These are phyloP conservation scores for Saksenaea vasiformis DNA, from an alignment of 371 early-diverging fungal species.

Conservation along the genomic window DNA sequence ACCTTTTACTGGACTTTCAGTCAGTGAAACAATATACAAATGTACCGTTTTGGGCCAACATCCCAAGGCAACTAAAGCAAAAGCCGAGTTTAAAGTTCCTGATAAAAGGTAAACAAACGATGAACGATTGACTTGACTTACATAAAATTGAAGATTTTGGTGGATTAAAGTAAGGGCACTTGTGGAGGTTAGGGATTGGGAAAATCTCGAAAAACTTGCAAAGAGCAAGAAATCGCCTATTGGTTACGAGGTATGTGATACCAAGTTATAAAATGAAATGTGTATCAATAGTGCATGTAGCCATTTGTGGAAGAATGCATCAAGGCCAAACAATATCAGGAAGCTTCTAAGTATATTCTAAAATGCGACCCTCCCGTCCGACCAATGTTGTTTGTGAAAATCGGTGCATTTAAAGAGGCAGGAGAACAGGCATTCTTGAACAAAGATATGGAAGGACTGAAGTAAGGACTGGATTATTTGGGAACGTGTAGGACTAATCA, in stretches of 20 bases:
- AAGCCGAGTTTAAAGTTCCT: conserved; percentile 85
- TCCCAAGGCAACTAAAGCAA: conserved; percentile 74
- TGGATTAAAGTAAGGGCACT: conserved; percentile 86
- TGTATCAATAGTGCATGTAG: conserved; percentile 13
- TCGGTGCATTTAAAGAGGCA: conserved; percentile 79
- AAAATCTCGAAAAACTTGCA: conserved; percentile 80
- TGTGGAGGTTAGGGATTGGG: conserved; percentile 86
- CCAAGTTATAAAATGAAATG: not conserved
- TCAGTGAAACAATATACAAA: conserved; percentile 87
- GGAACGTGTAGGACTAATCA: conserved; percentile 1
- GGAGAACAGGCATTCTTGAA: conserved; percentile 71
- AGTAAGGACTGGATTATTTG: conserved; percentile 35
- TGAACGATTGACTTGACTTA: not conserved
- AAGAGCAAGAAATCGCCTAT: conserved; percentile 83
- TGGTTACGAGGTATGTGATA: conserved; percentile 64
- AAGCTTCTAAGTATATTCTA: conserved; percentile 80
- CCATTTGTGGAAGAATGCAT: conserved; percentile 88
- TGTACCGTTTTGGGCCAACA: conserved; percentile 75
- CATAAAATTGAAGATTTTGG: conserved; percentile 60
- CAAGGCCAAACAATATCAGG: conserved; percentile 73
- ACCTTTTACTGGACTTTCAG: conserved; percentile 70
- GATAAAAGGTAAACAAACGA: conserved; percentile 66
- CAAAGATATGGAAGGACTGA: conserved; percentile 68
- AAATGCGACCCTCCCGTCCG: conserved; percentile 71
- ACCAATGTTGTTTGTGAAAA: conserved; percentile 73